These are phyloP conservation scores for Ormosia emarginata DNA, from an alignment of 306 rosid species.

Conservation along the genomic window DNA sequence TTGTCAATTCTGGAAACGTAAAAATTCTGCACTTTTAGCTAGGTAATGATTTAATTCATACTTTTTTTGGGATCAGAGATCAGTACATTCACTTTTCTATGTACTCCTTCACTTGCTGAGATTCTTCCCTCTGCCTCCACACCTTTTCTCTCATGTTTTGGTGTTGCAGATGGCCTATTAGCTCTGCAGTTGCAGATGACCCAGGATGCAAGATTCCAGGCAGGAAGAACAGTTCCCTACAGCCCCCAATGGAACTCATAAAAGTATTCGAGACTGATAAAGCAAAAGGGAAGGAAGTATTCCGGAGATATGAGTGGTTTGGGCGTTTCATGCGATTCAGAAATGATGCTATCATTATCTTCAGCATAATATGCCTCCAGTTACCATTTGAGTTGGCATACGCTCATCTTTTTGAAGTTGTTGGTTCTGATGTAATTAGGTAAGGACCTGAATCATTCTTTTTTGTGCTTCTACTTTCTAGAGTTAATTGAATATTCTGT, in stretches of 20 bases:
- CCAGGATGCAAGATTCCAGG: constrained; percentile 49
- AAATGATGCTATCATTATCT: constrained; percentile 73
- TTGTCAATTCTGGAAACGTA: constrained; percentile 97
- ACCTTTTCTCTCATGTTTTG: constrained; percentile 11
- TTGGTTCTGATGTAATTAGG: constrained; percentile 60
- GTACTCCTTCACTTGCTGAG: neutral
- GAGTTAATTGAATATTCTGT: constrained; percentile 11
- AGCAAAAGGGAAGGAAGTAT: constrained; percentile 57
- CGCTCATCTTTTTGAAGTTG: constrained; percentile 85
- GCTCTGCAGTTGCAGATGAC: constrained; percentile 49
- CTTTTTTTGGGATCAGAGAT: neutral
- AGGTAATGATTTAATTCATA: constrained; percentile 47
- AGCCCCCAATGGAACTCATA: constrained; percentile 47
- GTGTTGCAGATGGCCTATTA: constrained; percentile 74
- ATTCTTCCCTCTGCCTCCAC: neutral
- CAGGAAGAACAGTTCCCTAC: constrained; percentile 45
- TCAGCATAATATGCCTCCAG: constrained; percentile 93
- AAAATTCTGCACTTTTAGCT: constrained; percentile 83
- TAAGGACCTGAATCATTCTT: constrained; percentile 41
- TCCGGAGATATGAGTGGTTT: constrained; percentile 85
- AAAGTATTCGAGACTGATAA: constrained; percentile 58
- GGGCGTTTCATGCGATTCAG: constrained; percentile 81
- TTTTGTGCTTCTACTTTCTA: constrained; percentile 12
- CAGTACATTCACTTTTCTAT: neutral
- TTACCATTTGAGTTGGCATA: constrained; percentile 95